Base-by-base conservation (phyloP, 2,329 filamentous ascomycete species). In the Trichophyton benhamiae region DNA sequence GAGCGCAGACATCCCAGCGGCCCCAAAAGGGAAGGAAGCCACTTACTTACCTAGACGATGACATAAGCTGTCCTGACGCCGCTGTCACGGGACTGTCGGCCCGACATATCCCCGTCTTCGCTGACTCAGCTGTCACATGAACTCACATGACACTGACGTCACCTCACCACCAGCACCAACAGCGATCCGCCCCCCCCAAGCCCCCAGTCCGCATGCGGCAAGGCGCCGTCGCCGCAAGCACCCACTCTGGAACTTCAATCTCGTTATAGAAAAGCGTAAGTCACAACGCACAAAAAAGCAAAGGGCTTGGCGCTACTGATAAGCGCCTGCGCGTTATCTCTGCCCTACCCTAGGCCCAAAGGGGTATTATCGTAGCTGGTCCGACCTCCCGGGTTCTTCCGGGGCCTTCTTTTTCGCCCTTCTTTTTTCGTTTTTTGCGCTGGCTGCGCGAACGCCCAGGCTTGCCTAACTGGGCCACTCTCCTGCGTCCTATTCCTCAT, bases 401-500 rank as follows among this genome's bases (percentile, higher is more conserved):
- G 49, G 13, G 9, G 13, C 49, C 22, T 33, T 30, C 22, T n/a
- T 53, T 58, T 58, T 58, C 20, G 55, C 33, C 55, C 36, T 57
- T 27, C 9, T 36, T 38, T 38, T 3, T 13, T 38, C 33, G 33
- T 30, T 53, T 42, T 58, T 58, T 22, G 53, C 33, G 30, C 55
- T 57, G 22, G 22, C 44, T 17, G 49, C 49, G 49, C 49, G 49
- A 38, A 38, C 33, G 33, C 33, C 17, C 49, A 53, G 49, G 22
- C 22, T 53, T 53, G 49, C 49, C 49, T 53, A 53, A 30, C 49
- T 53, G 49, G 49, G 49, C 49, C 49, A 7, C 27, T 53, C 49
- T 53, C 49, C 44, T 30, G 20, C 33, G 55, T 58, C n/a, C 41
- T n/a, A 44, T 44, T 44, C 41, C 41, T 44, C 41, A 44, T 44